Percentiles rank a stretch among this genome's conserved stretches.
Evolutionary conservation across 2,329 filamentous ascomycete genomes (phyloP).

Genomic region (Xylaria arbuscula): DNA sequence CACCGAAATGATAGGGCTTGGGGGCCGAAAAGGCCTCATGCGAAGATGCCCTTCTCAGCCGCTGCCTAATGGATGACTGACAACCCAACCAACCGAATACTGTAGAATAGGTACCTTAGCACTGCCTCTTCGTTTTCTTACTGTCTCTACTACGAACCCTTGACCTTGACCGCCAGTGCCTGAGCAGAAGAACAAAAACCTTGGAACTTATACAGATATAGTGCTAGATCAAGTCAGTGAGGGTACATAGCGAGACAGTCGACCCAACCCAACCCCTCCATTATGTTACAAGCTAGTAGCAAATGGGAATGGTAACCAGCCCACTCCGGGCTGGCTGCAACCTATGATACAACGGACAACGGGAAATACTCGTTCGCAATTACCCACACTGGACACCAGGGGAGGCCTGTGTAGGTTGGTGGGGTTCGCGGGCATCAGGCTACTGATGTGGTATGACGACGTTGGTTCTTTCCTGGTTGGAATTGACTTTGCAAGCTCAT

Average conservation of each 20-base stretch:
- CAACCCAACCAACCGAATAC: not conserved
- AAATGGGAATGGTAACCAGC: not conserved
- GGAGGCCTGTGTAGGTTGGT: not conserved
- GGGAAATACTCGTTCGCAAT: conserved; percentile 3
- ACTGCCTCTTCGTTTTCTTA: not conserved
- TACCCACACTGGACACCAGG: not conserved
- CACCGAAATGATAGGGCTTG: conserved; percentile 10
- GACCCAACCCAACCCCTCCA: conserved; percentile 26
- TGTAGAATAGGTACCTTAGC: not conserved
- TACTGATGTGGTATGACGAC: conserved; percentile 49
- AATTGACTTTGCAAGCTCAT: conserved; percentile 17
- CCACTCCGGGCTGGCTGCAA: not conserved
- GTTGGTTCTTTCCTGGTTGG: conserved; percentile 38
- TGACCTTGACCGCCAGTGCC: conserved; percentile 5
- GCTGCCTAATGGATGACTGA: conserved; percentile 23
- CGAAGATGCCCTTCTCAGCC: conserved; percentile 18
- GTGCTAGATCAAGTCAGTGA: too few relatives aligned
- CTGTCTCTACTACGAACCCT: too few relatives aligned
- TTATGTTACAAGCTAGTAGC: conserved; percentile 4
- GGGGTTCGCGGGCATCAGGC: conserved; percentile 21
- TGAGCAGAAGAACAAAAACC: conserved; percentile 8
- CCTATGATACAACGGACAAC: conserved; percentile 3
- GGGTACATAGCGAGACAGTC: not conserved
- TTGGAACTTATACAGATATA: not conserved
- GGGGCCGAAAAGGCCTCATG: conserved; percentile 11